Base-by-base conservation (phyloP, 2,329 filamentous ascomycete genomes). In the Cladosporium sp. region DNA sequence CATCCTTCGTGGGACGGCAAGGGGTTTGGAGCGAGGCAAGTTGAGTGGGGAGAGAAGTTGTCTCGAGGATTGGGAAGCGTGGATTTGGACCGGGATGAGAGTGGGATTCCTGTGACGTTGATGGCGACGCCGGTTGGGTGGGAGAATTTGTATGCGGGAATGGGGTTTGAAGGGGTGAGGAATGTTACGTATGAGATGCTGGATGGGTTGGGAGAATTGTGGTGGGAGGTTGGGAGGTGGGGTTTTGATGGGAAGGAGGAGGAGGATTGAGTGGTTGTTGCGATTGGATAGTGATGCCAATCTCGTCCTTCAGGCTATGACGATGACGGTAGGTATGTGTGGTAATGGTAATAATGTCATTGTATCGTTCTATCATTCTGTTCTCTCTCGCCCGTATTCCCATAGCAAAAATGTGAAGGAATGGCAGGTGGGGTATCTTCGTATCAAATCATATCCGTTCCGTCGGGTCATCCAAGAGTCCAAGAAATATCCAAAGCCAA, bases 1-100 rank as follows among this genome's bases (percentile, higher is more conserved):
- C 58, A 60, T n/a, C 58, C 58, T 1, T 19, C 30, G 3, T 56
- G 58, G 58, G 58, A 60, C 20, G 58, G 58, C 0, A 20, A 60
- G 12, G 58, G 58, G 8, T 55, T 60, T 17, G 58, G 30, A 8
- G 58, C 58, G 7, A 22, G 37, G 22, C 58, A 60, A 12, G 37
- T 55, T 5, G 6, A 19, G 3, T 49, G 45, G 34, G 51, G 58
- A 14, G 15, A 40, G 17, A 6, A 55, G 5, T 3, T 22, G 6
- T 38, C 58, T 12, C 45, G 5, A 8, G 9, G 11, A 7, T 2
- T 47, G 12, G 25, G 12, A 11, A 12, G 4, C 11, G 38, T 17
- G 4, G 38, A 17, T 8, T n/a, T 40, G 15, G 38, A 19, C 9
- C 6, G 17, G 38, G 4, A 20, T 17, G 43, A 20, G 25, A 34